Evolutionary conservation across 2,329 filamentous ascomycete genomes (phyloP).

Genomic region (Aspergillus intermedius): DNA sequence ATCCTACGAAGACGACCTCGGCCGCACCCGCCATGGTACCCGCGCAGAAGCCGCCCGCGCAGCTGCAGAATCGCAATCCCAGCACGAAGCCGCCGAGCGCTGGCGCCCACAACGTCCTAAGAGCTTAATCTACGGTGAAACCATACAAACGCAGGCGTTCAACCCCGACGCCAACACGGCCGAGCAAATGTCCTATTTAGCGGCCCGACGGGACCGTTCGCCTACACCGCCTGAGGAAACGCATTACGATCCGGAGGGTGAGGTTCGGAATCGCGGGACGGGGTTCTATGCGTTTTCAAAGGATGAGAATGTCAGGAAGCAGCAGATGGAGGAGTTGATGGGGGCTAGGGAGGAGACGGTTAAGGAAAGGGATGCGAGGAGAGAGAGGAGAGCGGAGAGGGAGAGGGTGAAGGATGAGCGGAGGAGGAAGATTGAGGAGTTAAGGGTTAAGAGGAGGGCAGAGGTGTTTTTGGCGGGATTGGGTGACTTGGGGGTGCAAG

Average conservation of each 20-base stretch:
- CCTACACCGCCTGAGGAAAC: conserved; percentile 70
- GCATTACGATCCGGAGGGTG: conserved; percentile 79
- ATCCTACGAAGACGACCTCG: conserved; percentile 88
- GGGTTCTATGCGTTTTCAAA: conserved; percentile 87
- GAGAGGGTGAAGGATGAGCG: conserved; percentile 57
- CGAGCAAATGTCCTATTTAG: conserved; percentile 70
- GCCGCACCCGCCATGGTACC: conserved; percentile 69
- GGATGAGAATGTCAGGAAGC: conserved; percentile 59
- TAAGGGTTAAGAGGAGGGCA: conserved; percentile 60
- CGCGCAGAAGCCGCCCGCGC: conserved; percentile 60
- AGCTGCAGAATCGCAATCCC: conserved; percentile 43
- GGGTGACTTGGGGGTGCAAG: conserved; percentile 27
- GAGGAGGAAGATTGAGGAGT: conserved; percentile 43
- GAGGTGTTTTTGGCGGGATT: conserved; percentile 63
- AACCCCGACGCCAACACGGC: conserved; percentile 60
- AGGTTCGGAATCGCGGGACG: conserved; percentile 80
- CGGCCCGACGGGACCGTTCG: conserved; percentile 68
- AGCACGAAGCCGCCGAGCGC: conserved; percentile 23
- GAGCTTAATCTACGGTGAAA: conserved; percentile 75
- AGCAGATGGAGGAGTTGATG: conserved; percentile 70
- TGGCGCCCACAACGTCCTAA: conserved; percentile 51
- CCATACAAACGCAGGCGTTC: conserved; percentile 78
- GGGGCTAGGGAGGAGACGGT: conserved; percentile 64
- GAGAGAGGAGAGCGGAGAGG: conserved; percentile 53
- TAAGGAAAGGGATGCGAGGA: conserved; percentile 50